Conservation (phyloP, 176 grass and related monocot species). For the Bothriochloa decipiens region DNA sequence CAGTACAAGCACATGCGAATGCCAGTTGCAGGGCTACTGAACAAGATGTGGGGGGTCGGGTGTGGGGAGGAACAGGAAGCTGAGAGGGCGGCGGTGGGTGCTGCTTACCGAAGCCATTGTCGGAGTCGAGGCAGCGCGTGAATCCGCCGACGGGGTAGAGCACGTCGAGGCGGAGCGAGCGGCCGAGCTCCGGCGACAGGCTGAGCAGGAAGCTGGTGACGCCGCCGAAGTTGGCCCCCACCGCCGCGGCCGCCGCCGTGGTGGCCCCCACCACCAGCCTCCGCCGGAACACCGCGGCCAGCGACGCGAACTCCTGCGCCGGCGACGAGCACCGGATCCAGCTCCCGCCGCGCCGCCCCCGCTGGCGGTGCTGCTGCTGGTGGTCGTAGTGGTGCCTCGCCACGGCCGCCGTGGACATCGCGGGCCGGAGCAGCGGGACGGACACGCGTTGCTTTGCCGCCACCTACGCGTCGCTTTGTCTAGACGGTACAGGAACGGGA, state of each 20-base stretch:
- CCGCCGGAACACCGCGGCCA: slow-evolving; percentile 78
- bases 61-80: neutral
- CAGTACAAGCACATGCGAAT: neutral
- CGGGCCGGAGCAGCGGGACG: neutral
- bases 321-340: slow-evolving; percentile 41
- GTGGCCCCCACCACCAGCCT: slow-evolving; percentile 59
- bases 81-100: neutral
- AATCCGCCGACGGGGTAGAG: slow-evolving; percentile 87
- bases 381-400: slow-evolving; percentile 21
- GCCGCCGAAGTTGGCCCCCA: slow-evolving; percentile 86
- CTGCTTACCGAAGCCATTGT: slow-evolving; percentile 67
- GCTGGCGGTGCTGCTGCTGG: neutral
- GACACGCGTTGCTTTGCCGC: neutral
- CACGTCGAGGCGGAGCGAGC: slow-evolving; percentile 78
- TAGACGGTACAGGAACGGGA: neutral
- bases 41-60: neutral
- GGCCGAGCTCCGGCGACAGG: slow-evolving; percentile 70
- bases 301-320: slow-evolving; percentile 68
- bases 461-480: neutral
- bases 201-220: slow-evolving; percentile 91
- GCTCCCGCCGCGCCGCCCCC: neutral
- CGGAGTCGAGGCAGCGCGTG: slow-evolving; percentile 80
- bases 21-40: neutral
- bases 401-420: slow-evolving; percentile 45
- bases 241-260: slow-evolving; percentile 61